Conservation (phyloP, 2,329 filamentous ascomycete genomes). For the Colletotrichum sp. region DNA sequence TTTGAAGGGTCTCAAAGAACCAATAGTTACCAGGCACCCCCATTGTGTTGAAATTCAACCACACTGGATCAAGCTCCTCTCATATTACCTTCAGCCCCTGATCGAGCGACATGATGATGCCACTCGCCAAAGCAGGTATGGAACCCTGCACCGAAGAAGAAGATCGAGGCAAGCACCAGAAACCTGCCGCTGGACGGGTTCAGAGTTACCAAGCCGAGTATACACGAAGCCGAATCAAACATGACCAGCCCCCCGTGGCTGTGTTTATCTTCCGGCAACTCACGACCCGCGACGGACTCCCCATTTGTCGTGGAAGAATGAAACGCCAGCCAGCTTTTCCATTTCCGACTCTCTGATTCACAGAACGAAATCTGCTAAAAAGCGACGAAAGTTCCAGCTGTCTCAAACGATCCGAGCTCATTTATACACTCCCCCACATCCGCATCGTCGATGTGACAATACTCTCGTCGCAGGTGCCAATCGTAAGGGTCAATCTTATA, state of each 20-base stretch:
- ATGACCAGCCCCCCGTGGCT: too few species aligned
- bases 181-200: too few species aligned
- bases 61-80: background rate
- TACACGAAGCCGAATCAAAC: too few species aligned
- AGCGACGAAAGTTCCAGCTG: background rate
- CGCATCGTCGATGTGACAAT: background rate
- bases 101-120: too few species aligned
- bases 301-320: background rate
- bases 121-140: too few species aligned
- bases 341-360: background rate
- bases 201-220: fast-evolving
- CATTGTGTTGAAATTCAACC: too few species aligned
- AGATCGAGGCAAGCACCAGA: too few species aligned
- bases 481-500: too few species aligned
- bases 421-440: background rate
- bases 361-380: background rate
- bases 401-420: background rate
- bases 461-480: too few species aligned
- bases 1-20: background rate
- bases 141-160: too few species aligned
- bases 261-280: background rate
- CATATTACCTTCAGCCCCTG: too few species aligned
- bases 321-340: background rate
- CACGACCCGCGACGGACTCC: background rate
- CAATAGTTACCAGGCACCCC: fast-evolving